Percentiles rank a stretch among this genome's conserved stretches.
Evolutionary conservation across 768 basidiomycete genomes (phyloP).

Genomic region (Clavaria fumosa): DNA sequence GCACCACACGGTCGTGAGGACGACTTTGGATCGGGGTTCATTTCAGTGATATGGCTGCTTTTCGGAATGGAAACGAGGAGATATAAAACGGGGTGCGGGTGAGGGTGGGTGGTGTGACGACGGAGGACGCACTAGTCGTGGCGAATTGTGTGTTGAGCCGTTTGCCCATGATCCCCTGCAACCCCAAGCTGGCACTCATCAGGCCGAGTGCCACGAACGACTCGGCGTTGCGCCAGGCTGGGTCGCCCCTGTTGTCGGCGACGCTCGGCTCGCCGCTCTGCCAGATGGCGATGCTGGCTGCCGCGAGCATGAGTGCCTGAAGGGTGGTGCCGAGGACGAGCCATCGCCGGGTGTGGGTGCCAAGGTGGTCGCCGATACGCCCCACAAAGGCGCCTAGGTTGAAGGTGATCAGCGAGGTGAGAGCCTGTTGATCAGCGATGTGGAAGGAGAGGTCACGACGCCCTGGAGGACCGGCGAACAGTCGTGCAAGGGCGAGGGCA

Average conservation of each 20-base stretch:
- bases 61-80: too few relatives aligned
- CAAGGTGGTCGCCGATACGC: constrained; percentile 72
- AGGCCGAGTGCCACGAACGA: constrained; percentile 64
- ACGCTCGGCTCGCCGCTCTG: constrained; percentile 44
- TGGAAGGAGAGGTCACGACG: constrained; percentile 49
- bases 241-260: constrained; percentile 37
- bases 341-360: constrained; percentile 60
- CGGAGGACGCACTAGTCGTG: constrained; percentile 42
- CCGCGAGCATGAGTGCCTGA: constrained; percentile 66
- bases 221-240: constrained; percentile 52
- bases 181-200: constrained; percentile 67
- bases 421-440: constrained; percentile 68
- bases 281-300: constrained; percentile 55
- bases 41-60: neutral
- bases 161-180: constrained; percentile 81
- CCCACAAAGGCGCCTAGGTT: constrained; percentile 63
- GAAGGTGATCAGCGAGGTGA: constrained; percentile 69
- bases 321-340: constrained; percentile 54
- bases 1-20: constrained; percentile 80
- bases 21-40: constrained; percentile 28
- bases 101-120: constrained; percentile 1
- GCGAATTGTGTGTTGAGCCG: constrained; percentile 66
- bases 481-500: constrained; percentile 63
- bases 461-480: constrained; percentile 42
- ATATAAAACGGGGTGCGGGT: too few relatives aligned